Percentiles rank a stretch among this genome's conserved stretches.
phyloP scores from a whole-genome alignment of 768 basidiomycete species.

The Trametes punicea region DNA sequence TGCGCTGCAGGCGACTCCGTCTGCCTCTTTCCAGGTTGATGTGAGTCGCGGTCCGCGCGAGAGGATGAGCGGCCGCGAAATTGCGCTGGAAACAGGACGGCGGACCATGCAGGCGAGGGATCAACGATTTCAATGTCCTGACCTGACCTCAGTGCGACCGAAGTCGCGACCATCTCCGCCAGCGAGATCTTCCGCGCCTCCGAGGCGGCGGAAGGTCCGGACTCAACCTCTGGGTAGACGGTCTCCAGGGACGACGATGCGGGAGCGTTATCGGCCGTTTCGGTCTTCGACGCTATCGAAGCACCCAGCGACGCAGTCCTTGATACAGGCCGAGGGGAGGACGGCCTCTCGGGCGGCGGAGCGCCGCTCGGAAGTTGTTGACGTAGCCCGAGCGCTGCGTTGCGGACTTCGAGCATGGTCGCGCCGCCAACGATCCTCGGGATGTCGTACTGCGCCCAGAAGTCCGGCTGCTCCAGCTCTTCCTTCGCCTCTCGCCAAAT shows the following conservation, averaged over 20 bases:
- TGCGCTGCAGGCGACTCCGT: constrained; percentile 1
- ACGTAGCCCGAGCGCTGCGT: constrained; percentile 49
- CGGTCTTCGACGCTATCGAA: background rate
- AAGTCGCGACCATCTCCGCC: constrained; percentile 72
- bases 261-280: background rate
- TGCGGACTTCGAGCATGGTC: constrained; percentile 61
- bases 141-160: constrained; percentile 70
- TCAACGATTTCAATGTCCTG: constrained; percentile 57
- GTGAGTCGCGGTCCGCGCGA: constrained; percentile 17
- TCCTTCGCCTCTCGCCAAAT: constrained; percentile 60
- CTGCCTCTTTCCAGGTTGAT: background rate
- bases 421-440: constrained; percentile 65
- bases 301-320: background rate
- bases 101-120: constrained; percentile 51
- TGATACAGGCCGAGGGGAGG: background rate
- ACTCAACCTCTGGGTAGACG: background rate
- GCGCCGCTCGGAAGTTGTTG: constrained; percentile 14
- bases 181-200: constrained; percentile 44
- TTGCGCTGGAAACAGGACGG: constrained; percentile 37
- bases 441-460: constrained; percentile 66
- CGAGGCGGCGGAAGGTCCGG: background rate
- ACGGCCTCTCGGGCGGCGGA: background rate
- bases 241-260: constrained; percentile 13
- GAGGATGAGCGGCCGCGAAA: constrained; percentile 25
- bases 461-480: constrained; percentile 60